Evolutionary conservation across 202 grass and related monocot genomes (phyloP).

Genomic region (Setaria italica): DNA sequence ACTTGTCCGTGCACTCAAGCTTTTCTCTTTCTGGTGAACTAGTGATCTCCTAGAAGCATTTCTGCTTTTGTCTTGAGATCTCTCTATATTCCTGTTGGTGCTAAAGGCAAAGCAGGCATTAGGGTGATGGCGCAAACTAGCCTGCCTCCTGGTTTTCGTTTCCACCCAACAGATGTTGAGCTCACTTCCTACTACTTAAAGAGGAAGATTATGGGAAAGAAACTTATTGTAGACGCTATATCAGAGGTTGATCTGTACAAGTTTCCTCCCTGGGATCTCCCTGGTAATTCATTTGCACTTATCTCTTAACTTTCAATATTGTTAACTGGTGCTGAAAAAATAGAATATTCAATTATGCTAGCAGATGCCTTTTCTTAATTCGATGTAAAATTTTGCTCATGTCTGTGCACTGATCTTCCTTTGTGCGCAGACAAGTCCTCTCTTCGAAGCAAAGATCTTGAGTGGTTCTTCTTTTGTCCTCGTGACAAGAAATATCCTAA

Average conservation of each 20-base stretch:
- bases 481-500: constrained; percentile 93
- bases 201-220: constrained; percentile 85
- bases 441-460: constrained; percentile 78
- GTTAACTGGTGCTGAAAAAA: neutral
- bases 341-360: neutral
- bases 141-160: constrained; percentile 83
- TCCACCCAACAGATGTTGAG: constrained; percentile 95
- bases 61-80: constrained; percentile 33
- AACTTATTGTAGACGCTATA: constrained; percentile 68
- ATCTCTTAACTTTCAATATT: neutral
- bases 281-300: constrained; percentile 56
- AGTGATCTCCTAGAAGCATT: constrained; percentile 34
- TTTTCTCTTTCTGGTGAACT: constrained; percentile 18
- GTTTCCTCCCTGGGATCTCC: constrained; percentile 93
- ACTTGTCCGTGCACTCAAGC: constrained; percentile 6
- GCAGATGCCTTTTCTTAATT: neutral
- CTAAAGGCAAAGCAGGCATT: constrained; percentile 35
- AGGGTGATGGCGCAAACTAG: constrained; percentile 61
- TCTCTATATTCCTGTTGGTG: constrained; percentile 32
- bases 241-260: constrained; percentile 87
- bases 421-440: constrained; percentile 66
- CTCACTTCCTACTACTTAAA: constrained; percentile 88
- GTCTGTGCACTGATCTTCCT: constrained; percentile 8
- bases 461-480: constrained; percentile 96
- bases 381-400: constrained; percentile 1